Base-by-base conservation (phyloP, 2,329 filamentous ascomycete genomes). In the Penicillium sp. region DNA sequence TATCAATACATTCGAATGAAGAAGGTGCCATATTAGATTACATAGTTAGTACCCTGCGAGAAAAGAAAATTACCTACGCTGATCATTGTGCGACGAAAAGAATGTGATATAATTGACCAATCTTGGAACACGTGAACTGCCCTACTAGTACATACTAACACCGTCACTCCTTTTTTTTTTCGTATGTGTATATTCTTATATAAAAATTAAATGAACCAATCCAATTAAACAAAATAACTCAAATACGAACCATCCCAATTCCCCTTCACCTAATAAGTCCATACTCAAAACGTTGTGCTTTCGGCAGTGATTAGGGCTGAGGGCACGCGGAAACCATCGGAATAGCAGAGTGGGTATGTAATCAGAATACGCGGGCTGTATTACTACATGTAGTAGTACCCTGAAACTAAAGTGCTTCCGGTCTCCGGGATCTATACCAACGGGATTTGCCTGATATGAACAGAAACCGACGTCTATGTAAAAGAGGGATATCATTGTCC, bases 241-340 rank as follows among this genome's bases (percentile, higher is more conserved):
- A 2, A 39, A n/a, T 29, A 10, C 4, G 21, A 38, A 17, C 31
- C 12, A 15, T 41, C 7, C 6, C 27, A 15, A 15, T 33, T 29
- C 21, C 23, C 25, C 3, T 51, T 50, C 19, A 44, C n/a, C 21
- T n/a, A 23, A 23, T 36, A 9, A 25, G 13, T 25, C 29, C 21
- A 21, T 25, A 15, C 31, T 27, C 12, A 33, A 33, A 38, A 49
- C 29, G 23, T 51, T 51, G 54, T 49, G 33, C 38, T 42, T 63
- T 63, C 58, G 61, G 59, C 57, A 62, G 57, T 35, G 59, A 61
- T 67, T 67, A 67, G 65, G 65, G 65, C 59, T 64, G 65, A 67
- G 65, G 65, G 65, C 64, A 66, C 55, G 54, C 64, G 65, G 65
- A 62, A 65, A 62, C 56, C 60, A 56, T 63, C 65, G 65, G 65